Conservation (phyloP, 179 eudicot genomes). For the Heliamphora pulchella region DNA sequence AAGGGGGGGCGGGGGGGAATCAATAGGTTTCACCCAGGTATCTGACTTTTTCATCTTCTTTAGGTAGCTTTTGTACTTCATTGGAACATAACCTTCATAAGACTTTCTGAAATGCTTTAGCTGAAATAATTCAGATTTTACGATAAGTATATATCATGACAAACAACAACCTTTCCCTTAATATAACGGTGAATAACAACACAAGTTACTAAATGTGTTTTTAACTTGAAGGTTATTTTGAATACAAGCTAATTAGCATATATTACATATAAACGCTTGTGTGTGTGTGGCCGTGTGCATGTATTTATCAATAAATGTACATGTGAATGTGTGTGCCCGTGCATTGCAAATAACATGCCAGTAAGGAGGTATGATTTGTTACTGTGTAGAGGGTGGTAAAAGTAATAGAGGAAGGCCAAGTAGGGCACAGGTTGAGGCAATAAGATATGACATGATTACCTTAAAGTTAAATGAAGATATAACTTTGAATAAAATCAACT, state of each 20-base stretch:
- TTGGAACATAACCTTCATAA: conserved; percentile 72
- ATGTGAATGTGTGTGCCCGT: background rate
- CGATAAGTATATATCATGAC: background rate
- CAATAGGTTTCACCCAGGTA: conserved; percentile 8
- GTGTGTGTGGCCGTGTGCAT: too few relatives aligned
- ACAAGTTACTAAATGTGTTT: too few relatives aligned
- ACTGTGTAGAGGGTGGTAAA: background rate
- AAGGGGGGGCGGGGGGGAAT: too few relatives aligned
- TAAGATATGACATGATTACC: background rate
- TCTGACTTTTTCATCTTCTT: conserved; percentile 67
- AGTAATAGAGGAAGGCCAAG: conserved; percentile 2
- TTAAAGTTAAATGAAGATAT: background rate
- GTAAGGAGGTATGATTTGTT: background rate
- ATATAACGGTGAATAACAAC: too few relatives aligned
- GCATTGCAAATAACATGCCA: background rate
- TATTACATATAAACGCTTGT: background rate
- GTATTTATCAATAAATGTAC: background rate
- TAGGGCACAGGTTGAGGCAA: background rate
- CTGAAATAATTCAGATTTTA: conserved; percentile 29
- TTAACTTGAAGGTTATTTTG: background rate
- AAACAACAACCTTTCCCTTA: too few relatives aligned
- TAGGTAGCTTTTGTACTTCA: conserved; percentile 65
- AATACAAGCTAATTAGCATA: background rate
- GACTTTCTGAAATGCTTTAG: conserved; percentile 51
- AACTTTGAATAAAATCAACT: background rate